These are phyloP conservation scores for Fusarium caatingaense DNA, from an alignment of 2,329 filamentous ascomycete species.

Conservation along the genomic window DNA sequence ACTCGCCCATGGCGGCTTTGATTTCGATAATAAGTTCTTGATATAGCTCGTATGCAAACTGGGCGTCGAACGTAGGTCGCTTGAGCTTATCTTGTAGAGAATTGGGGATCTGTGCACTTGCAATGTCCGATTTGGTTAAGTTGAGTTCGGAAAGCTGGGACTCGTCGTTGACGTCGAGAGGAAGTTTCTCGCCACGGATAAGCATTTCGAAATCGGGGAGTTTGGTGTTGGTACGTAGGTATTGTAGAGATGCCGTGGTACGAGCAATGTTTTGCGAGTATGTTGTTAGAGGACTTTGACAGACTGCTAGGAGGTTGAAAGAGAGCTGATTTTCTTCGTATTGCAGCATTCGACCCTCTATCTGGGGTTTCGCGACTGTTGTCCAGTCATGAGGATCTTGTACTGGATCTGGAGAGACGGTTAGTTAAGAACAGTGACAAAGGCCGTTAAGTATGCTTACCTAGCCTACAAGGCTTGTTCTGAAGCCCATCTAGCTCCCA, in stretches of 20 bases:
- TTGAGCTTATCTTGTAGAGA: slow-evolving; percentile 27
- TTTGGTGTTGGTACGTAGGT: slow-evolving; percentile 51
- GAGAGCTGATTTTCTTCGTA: slow-evolving; percentile 73
- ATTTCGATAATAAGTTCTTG: slow-evolving; percentile 56
- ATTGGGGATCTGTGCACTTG: slow-evolving; percentile 34
- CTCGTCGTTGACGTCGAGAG: slow-evolving; percentile 41
- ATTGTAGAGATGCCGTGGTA: slow-evolving; percentile 55
- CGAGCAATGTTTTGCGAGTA: slow-evolving; percentile 60
- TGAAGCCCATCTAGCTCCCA: slow-evolving; percentile 93
- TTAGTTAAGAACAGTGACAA: slow-evolving; percentile 4
- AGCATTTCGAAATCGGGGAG: slow-evolving; percentile 38
- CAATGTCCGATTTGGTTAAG: slow-evolving; percentile 44
- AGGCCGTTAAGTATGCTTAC: slow-evolving; percentile 37
- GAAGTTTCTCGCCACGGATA: slow-evolving; percentile 33
- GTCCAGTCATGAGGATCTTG: slow-evolving; percentile 69
- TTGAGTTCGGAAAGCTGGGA: slow-evolving; percentile 48
- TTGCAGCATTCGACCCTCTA: slow-evolving; percentile 74
- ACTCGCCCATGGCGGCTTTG: slow-evolving; percentile 56
- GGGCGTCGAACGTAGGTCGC: slow-evolving; percentile 11
- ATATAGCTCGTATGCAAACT: slow-evolving; percentile 52
- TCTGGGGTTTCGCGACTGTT: slow-evolving; percentile 69
- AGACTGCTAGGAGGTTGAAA: slow-evolving; percentile 83
- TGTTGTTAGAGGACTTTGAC: slow-evolving; percentile 69
- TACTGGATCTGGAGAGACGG: slow-evolving; percentile 21
- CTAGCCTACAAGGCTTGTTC: slow-evolving; percentile 66